Evolutionary conservation across 192 early-diverging fungal genomes (phyloP), one percentile per base, ranked within the genome.

Genomic region (Coemansia sp.): DNA sequence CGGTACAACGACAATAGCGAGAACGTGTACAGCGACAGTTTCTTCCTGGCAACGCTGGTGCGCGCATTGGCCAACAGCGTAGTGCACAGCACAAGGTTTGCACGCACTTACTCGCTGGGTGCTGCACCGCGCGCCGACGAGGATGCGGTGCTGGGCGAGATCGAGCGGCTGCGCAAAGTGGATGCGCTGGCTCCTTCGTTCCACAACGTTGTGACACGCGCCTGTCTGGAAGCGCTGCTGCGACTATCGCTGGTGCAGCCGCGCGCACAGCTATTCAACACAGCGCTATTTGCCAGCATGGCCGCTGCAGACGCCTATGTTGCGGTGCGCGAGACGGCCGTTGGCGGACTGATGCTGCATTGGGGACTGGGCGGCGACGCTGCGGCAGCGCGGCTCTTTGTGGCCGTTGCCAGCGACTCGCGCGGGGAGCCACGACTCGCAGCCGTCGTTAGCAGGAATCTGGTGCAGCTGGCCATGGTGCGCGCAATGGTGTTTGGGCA

Each of bases 1-100:
- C 79, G 87, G 46, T 94, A 90, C 78, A 99, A 99, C 76, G 95
- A 98, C 77, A 99, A 98, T 69, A 89, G 91, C 51, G 89, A 90
- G 54, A 98, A 97, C 72, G 75, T 77, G 80, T 94, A 88, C 49
- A 88, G 93, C 1, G 95, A 97, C 62, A 84, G 86, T 63, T 92
- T 90, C 62, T 97, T 89, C 64, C 72, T 96, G 19, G 83, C 88
- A 11, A 84, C 84, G 1, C 69, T 95, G n/a, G 87, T 96, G n/a
- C 86, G 83, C 11, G 85, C 89, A 0, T 70, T 94, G 36, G 89
- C 87, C 18, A 84, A 91, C 67, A 68, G 88, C 0, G 76, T 94
- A 13, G 80, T 92, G 36, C 59, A 26, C 60, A 82, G 79, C 71
- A 26, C 4, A 21, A 59, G 74, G 15, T 82, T 82, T 47, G 46